phyloP scores from a whole-genome alignment of 345 rosid species.

The Hibiscus trionum region DNA sequence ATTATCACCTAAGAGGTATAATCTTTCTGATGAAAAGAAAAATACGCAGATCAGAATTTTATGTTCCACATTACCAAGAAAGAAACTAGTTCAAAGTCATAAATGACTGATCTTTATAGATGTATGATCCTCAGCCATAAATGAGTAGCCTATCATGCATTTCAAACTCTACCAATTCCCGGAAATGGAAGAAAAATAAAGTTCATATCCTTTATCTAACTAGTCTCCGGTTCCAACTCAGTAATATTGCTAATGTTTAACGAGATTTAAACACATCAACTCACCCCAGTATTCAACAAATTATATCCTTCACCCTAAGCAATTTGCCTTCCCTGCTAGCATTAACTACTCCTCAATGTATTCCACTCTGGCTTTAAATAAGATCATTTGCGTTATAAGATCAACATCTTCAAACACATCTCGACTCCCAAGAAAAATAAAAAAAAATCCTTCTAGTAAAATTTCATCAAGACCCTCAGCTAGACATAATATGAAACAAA shows the following conservation, averaged over 20 bases:
- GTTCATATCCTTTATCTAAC: not conserved
- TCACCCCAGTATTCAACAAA: not conserved
- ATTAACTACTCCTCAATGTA: not conserved
- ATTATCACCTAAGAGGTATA: not conserved
- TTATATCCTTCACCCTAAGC: not conserved
- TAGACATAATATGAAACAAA: not conserved
- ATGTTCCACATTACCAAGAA: not conserved
- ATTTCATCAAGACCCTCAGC: slow-evolving; percentile 5
- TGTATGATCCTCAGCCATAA: not conserved
- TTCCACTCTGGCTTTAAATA: not conserved
- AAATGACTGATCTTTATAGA: not conserved
- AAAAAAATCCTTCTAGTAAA: not conserved
- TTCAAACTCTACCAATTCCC: not conserved
- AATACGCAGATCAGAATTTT: not conserved
- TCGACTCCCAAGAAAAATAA: not conserved
- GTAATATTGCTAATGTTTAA: not conserved
- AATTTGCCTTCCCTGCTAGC: not conserved
- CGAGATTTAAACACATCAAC: not conserved
- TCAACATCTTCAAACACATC: not conserved
- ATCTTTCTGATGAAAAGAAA: not conserved
- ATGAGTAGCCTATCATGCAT: not conserved
- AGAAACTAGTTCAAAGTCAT: not conserved
- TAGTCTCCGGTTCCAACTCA: not conserved
- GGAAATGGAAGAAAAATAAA: not conserved
- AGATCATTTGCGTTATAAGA: not conserved